Percentiles rank a stretch among this genome's conserved stretches.
Evolutionary conservation across 164 flowering plant genomes (phyloP).

Genomic region (Dillenia suffruticosa): DNA sequence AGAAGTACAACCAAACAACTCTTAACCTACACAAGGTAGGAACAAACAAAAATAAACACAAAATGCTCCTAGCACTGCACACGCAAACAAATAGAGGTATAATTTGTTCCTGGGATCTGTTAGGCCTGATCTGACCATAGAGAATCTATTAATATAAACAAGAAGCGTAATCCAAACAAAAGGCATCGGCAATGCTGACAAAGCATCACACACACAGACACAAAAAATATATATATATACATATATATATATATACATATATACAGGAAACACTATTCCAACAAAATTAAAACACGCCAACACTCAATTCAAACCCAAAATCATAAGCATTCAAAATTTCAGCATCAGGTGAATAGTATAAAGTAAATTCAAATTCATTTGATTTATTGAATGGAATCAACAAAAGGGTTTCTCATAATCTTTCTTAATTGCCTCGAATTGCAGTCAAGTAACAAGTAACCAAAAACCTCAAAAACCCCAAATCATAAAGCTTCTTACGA

Average conservation of each 20-base stretch:
- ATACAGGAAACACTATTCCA: not conserved
- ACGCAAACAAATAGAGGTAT: too few species aligned
- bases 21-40: too few species aligned
- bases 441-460: constrained; percentile 10
- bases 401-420: not conserved
- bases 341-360: not conserved
- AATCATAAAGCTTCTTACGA: too few species aligned
- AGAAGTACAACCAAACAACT: too few species aligned
- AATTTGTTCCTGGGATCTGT: too few species aligned
- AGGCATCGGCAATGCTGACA: too few species aligned
- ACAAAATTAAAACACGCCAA: not conserved
- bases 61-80: too few species aligned
- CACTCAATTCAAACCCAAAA: not conserved
- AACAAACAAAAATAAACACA: too few species aligned
- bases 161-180: too few species aligned
- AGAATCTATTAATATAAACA: too few species aligned
- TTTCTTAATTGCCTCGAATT: not conserved
- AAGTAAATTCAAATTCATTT: not conserved
- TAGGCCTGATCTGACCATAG: too few species aligned
- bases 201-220: not conserved
- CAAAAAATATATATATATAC: not conserved
- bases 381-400: not conserved
- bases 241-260: not conserved
- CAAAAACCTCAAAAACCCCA: constrained; percentile 11
- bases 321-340: not conserved